Percentiles rank a stretch among this genome's conserved stretches.
Conservation (phyloP, 352 stramenopile species). For the Globisporangium yorkense region DNA sequence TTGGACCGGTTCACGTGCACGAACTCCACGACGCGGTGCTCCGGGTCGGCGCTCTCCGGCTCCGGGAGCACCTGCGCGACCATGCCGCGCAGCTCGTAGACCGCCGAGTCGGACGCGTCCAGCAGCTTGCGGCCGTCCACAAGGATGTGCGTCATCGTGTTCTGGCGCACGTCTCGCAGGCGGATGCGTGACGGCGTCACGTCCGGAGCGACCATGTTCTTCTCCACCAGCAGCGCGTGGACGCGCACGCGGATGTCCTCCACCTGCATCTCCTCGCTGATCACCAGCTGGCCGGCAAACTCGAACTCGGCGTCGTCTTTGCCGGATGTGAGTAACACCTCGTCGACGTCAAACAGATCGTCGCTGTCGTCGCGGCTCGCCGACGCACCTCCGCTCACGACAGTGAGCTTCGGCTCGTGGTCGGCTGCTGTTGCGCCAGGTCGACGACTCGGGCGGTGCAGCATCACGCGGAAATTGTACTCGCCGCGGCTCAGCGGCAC, state of each 20-base stretch:
- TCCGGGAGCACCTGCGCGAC: constrained; percentile 59
- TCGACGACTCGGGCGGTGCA: constrained; percentile 26
- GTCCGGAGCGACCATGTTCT: constrained; percentile 22
- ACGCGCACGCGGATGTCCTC: constrained; percentile 59
- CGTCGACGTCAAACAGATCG: constrained; percentile 50
- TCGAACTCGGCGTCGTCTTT: constrained; percentile 52
- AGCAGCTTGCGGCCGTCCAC: constrained; percentile 53
- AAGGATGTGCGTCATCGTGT: constrained; percentile 58
- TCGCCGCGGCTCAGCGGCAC: constrained; percentile 62
- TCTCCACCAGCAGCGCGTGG: constrained; percentile 38
- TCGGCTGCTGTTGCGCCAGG: constrained; percentile 2
- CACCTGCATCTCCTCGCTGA: constrained; percentile 71
- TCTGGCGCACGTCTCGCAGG: constrained; percentile 62
- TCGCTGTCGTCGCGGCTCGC: constrained; percentile 12
- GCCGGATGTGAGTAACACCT: constrained; percentile 42
- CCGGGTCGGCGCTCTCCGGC: constrained; percentile 35
- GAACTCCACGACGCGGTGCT: constrained; percentile 61
- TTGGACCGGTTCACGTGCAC: constrained; percentile 57
- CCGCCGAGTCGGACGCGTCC: constrained; percentile 58
- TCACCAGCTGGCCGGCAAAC: constrained; percentile 55
- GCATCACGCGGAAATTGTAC: constrained; percentile 73
- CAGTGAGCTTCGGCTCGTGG: constrained; percentile 18
- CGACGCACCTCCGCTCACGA: constrained; percentile 3
- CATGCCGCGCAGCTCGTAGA: constrained; percentile 75
- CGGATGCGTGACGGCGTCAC: constrained; percentile 40